Base-by-base conservation (phyloP, 352 stramenopile species). In the Globisporangium radiosum region DNA sequence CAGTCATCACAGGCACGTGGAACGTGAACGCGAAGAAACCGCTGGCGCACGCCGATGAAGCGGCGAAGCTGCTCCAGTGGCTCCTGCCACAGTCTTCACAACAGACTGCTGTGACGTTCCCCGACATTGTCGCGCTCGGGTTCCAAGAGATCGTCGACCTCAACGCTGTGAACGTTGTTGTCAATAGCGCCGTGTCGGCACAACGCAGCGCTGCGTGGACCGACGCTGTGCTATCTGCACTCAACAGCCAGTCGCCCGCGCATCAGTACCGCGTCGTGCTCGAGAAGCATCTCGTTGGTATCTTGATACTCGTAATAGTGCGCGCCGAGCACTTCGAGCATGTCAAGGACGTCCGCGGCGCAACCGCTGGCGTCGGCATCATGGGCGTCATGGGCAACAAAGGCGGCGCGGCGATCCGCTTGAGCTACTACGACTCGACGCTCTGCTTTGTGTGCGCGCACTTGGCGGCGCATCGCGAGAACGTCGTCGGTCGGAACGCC, bases 111-210 rank as follows among this genome's bases (percentile, higher is more conserved):
- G 33, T 17, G 38, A 13, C 44, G 33, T 50, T 68, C 5, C 85
- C 85, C 3, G 82, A 92, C 55, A 64, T 94, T 57, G 69, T 94
- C 25, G 82, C 79, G 1, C 55, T 94, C 14, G 82, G 87, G 1
- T 94, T 99, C 66, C 97, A 99, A 69, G 98, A 99, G 82, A 99
- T 99, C 64, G 98, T 99, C 0, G 98, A 99, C 78, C 73, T 99
- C 6, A 99, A 99, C 70, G 97, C 97, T 3, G 94, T 99, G 13
- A 99, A 99, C 67, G 97, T 99, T 0, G 95, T 98, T 1, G 93
- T 99, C 0, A 98, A 99, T 59, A 98, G 93, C 64, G 63, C 66
- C 10, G 90, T 98, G 52, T 98, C 87, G 17, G 86, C 92, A 40
- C 87, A 98, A 65, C 80, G 94, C 5, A 92, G 81, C 57, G 62